Evolutionary conservation across 768 basidiomycete genomes (phyloP), one percentile per base, ranked within the genome.

Genomic region (Lepiota brunneoincarnata): DNA sequence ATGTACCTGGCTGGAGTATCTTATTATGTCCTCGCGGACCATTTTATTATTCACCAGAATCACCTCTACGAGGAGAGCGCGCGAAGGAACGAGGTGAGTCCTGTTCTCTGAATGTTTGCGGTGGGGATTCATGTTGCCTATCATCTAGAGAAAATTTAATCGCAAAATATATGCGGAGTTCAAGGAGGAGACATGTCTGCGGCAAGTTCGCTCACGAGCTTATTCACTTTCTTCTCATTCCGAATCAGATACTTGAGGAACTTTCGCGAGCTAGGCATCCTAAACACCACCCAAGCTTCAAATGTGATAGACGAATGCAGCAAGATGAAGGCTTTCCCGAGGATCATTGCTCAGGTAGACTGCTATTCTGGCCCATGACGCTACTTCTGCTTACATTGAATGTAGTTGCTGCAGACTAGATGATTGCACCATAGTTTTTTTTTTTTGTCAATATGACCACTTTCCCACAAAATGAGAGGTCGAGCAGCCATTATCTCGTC

Each of bases 11-110:
- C 90, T 11, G 93, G 93, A 2, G 80, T 93, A 36, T 84, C 84
- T 20, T 93, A 84, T 69, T 91, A 86, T 64, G 89, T 95, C 23
- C 78, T 94, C 11, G 75, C 86, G 10, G 91, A 94, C 66, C 91
- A 95, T 67, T 95, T 94, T 63, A 74, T 95, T 56, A 83, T 93
- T 45, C 93, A 94, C 66, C 91, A 93, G 72, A 90, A 84, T 58
- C 92, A 93, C 62, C 69, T 74, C 17, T 93, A 93, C 61, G 89
- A 91, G 65, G 91, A 93, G 66, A 74, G 76, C 48, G 83, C 81
- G 12, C 77, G 92, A 4, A 81, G 79, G 61, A 78, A 77, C 54
- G 91, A 61, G 62, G 69, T 68, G 37, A 24, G 50, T 54, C 23
- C 28, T 40, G 70, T 84, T 40, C 24, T 34, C 12, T 44, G 12